Base-by-base conservation (phyloP, 1,284 basidiomycete genomes). In the Papiliotrema fonsecae region DNA sequence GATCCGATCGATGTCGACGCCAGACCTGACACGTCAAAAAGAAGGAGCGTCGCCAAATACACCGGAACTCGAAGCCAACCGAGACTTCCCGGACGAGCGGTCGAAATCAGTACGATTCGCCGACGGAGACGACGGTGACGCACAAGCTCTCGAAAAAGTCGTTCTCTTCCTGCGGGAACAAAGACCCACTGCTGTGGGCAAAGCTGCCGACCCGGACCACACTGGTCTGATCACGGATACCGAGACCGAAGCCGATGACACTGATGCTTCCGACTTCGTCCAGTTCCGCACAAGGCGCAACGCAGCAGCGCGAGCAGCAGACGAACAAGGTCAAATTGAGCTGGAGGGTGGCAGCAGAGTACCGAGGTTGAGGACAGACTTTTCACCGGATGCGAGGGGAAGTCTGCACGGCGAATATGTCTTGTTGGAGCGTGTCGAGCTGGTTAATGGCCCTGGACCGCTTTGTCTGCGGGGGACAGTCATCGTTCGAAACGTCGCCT, bases 401-500 rank as follows among this genome's bases (percentile, higher is more conserved):
- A 50, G 58, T 34, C 47, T 74, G 32, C 31, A 48, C 37, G 51
- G 53, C 13, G 71, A 73, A 50, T 44, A 68, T 42, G 71, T 75
- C 22, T 49, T 75, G 3, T 50, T 75, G 46, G 74, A 75, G 56
- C 53, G 68, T 30, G 59, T 69, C 18, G 68, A 72, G 30, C 50
- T 75, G 45, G 61, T 60, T 16, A 58, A 52, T 26, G 54, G 51
- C 11, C 42, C 51, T 5, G 62, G 61, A 14, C 62, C 64, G 1
- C 54, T 75, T 21, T 52, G 56, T 18, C 50, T 77, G 24, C 71
- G 75, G 42, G 78, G 78, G 18, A 72, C 74, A 1, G 70, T 76
- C 7, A 69, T 78, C 35, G 78, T 77, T 26, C 64, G 75, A 45
- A 79, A 80, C 59, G 51, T 78, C n/a, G 65, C 77, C 16, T 80